Conservation (phyloP, 78 protist genomes). For the Paulinella micropora region DNA sequence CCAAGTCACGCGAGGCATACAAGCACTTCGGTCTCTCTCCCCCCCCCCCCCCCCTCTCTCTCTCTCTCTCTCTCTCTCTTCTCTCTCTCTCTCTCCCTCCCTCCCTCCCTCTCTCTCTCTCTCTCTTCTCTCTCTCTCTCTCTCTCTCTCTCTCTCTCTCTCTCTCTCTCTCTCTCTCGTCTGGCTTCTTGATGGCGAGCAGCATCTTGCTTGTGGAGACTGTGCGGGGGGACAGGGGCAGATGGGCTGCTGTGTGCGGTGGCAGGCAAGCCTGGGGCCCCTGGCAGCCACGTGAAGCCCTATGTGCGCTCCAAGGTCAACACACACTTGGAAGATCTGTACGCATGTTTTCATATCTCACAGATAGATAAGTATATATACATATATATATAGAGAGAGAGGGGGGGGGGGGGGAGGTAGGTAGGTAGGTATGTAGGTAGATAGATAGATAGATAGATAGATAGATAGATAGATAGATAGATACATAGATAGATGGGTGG, state of each 20-base stretch:
- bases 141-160: not conserved
- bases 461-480: no score
- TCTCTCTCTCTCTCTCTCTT: not conserved
- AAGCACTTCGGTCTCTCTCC: constrained; percentile 96
- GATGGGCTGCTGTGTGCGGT: no score
- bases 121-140: not conserved
- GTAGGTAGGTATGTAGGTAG: no score
- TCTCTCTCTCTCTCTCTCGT: no score
- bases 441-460: no score
- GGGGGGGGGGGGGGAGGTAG: no score
- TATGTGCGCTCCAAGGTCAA: constrained; percentile 53
- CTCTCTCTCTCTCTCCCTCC: not conserved
- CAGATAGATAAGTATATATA: no score
- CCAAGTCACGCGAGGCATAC: constrained; percentile 71
- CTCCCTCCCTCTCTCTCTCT: not conserved
- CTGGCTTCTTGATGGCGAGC: not conserved
- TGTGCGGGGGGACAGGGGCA: no score
- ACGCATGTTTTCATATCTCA: not conserved
- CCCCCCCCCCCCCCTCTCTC: constrained; percentile 48
- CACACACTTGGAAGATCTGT: no score
- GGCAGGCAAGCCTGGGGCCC: not conserved
- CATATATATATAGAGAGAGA: no score
- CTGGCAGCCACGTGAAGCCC: constrained; percentile 23
- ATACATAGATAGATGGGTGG: no score
- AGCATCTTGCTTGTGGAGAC: no score